Percentiles rank a stretch among this genome's conserved stretches.
Evolutionary conservation across 148 eudicot genomes (phyloP).

Genomic region (Bassia scoparia): DNA sequence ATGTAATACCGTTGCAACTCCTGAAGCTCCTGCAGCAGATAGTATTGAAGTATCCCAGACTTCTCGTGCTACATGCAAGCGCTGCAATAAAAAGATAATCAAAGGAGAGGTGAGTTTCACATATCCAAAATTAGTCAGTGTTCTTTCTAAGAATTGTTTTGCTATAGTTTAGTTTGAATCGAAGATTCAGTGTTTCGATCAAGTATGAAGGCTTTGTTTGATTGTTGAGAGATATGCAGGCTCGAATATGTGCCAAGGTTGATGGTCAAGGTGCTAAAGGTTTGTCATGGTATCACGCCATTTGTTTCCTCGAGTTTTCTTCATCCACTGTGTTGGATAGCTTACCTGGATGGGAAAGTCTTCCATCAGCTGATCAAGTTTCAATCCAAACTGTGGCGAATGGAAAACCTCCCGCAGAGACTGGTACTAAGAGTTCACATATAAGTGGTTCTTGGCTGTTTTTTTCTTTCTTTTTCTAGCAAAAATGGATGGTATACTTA

Average conservation of each 20-base stretch:
- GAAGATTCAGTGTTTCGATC: not conserved
- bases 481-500: no score
- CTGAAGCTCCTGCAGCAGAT: slow-evolving; percentile 34
- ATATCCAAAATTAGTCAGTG: not conserved
- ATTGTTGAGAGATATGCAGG: slow-evolving; percentile 32
- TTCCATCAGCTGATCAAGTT: slow-evolving; percentile 61
- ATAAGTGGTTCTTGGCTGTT: not conserved
- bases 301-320: slow-evolving; percentile 55
- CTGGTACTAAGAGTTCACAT: slow-evolving; percentile 21
- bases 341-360: slow-evolving; percentile 66
- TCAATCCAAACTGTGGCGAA: slow-evolving; percentile 43
- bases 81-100: slow-evolving; percentile 68
- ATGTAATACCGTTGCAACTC: slow-evolving; percentile 23
- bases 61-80: slow-evolving; percentile 81
- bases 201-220: not conserved
- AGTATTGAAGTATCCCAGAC: slow-evolving; percentile 76
- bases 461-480: not conserved
- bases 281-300: slow-evolving; percentile 89
- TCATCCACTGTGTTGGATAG: slow-evolving; percentile 55
- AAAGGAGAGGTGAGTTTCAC: slow-evolving; percentile 74
- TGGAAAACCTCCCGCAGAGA: slow-evolving; percentile 48
- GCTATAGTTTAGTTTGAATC: not conserved
- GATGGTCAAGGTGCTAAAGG: slow-evolving; percentile 70
- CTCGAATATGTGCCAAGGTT: slow-evolving; percentile 76
- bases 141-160: no score